Percentiles rank a stretch among this genome's conserved stretches.
Evolutionary conservation across 2,329 filamentous ascomycete genomes (phyloP).

Genomic region (Sclerotinia minor): DNA sequence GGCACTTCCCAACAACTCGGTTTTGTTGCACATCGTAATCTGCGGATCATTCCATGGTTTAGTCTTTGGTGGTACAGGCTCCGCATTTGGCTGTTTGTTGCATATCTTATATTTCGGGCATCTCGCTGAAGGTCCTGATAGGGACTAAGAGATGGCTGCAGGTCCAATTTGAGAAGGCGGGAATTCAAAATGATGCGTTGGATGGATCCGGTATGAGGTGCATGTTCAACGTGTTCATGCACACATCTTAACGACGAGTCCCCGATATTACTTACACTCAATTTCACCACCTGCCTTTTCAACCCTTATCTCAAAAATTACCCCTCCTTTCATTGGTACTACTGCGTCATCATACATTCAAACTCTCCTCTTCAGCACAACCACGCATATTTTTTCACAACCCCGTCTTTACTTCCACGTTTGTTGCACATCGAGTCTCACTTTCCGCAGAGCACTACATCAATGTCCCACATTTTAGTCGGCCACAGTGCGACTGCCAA

Average conservation of each 20-base stretch:
- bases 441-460: neutral
- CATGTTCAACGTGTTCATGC: neutral
- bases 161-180: neutral
- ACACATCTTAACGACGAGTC: too few species aligned
- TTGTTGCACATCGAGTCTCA: conserved; percentile 21
- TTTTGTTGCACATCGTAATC: conserved; percentile 21
- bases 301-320: neutral
- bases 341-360: conserved; percentile 4
- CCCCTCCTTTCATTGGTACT: neutral
- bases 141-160: neutral
- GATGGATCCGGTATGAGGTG: neutral
- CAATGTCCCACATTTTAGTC: neutral
- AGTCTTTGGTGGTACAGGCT: neutral
- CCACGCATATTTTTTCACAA: neutral
- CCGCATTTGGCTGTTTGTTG: neutral
- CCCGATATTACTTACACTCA: neutral
- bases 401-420: neutral
- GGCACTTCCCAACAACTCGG: neutral
- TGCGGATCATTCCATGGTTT: conserved; percentile 18
- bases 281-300: neutral
- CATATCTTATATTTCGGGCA: neutral
- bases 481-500: neutral
- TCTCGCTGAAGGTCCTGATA: neutral
- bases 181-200: neutral
- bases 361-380: neutral